Percentiles rank a stretch among this genome's conserved stretches.
phyloP scores from a whole-genome alignment of 1,284 basidiomycete species.

The Peniophora sp. region DNA sequence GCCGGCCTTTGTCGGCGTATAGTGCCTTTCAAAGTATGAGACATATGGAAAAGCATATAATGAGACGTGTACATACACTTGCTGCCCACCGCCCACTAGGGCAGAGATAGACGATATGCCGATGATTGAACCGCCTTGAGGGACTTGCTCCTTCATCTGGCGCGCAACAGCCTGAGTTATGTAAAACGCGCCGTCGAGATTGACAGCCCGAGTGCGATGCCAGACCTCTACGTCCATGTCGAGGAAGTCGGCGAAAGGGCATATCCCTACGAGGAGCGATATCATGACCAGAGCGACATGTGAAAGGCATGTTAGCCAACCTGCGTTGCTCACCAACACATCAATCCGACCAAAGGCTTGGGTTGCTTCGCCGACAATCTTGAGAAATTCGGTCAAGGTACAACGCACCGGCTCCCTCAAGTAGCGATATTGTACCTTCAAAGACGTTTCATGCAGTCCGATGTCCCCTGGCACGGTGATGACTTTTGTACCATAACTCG shows the following conservation, averaged over 20 bases:
- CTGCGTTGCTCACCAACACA: conserved; percentile 7
- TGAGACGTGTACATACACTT: conserved; percentile 36
- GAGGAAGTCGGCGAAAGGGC: conserved; percentile 74
- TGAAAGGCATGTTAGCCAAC: neutral
- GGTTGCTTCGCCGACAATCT: conserved; percentile 54
- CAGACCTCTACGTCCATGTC: conserved; percentile 66
- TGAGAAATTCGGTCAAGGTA: neutral
- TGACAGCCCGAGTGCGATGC: conserved; percentile 66
- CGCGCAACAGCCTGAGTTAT: conserved; percentile 72
- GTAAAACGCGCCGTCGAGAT: conserved; percentile 76
- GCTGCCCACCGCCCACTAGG: conserved; percentile 68
- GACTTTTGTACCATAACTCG: conserved; percentile 23
- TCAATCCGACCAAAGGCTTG: conserved; percentile 61
- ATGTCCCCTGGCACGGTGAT: conserved; percentile 62
- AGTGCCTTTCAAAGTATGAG: conserved; percentile 38
- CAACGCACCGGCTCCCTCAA: neutral
- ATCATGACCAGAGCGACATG: conserved; percentile 38
- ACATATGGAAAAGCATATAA: neutral
- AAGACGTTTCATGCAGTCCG: conserved; percentile 49
- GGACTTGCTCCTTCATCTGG: conserved; percentile 65
- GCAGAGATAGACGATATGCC: conserved; percentile 75
- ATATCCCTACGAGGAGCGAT: conserved; percentile 46
- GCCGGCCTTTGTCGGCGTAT: conserved; percentile 78
- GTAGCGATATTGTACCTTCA: conserved; percentile 31
- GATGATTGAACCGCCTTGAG: conserved; percentile 70